Evolutionary conservation across 441 rosid genomes (phyloP).

Genomic region (Erodium moschatum): DNA sequence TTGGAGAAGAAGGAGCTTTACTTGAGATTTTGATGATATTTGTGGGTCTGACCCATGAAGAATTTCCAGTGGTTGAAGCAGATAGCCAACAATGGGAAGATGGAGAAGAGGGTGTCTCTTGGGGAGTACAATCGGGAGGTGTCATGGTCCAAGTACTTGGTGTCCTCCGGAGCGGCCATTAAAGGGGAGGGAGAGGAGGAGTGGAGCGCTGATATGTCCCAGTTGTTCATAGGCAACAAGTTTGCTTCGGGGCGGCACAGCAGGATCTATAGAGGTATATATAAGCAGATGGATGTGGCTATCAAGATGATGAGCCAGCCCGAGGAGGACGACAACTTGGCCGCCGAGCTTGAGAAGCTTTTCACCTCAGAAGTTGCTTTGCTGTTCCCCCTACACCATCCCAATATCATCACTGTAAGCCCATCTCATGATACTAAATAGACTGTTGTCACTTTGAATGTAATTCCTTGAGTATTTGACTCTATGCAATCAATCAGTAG

Average conservation of each 20-base stretch:
- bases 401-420: slow-evolving; percentile 63
- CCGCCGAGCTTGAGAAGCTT: slow-evolving; percentile 41
- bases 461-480: too few relatives aligned
- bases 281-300: slow-evolving; percentile 24
- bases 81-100: slow-evolving; percentile 20
- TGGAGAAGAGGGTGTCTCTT: slow-evolving; percentile 20
- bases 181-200: slow-evolving; percentile 23
- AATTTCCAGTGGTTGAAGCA: slow-evolving; percentile 23
- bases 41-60: slow-evolving; percentile 15
- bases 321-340: slow-evolving; percentile 23
- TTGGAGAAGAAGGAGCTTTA: background rate
- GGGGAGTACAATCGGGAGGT: slow-evolving; percentile 22
- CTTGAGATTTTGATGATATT: background rate
- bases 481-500: too few relatives aligned
- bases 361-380: slow-evolving; percentile 70
- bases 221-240: slow-evolving; percentile 21
- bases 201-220: slow-evolving; percentile 28
- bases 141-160: slow-evolving; percentile 28
- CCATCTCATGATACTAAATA: too few relatives aligned
- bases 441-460: too few relatives aligned
- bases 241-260: slow-evolving; percentile 25
- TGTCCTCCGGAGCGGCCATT: slow-evolving; percentile 25
- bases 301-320: slow-evolving; percentile 26
- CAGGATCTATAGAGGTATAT: slow-evolving; percentile 23
- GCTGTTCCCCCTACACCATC: slow-evolving; percentile 48